These are phyloP conservation scores for Fraxinus baroniana DNA, from an alignment of 305 asterid species.

Conservation along the genomic window DNA sequence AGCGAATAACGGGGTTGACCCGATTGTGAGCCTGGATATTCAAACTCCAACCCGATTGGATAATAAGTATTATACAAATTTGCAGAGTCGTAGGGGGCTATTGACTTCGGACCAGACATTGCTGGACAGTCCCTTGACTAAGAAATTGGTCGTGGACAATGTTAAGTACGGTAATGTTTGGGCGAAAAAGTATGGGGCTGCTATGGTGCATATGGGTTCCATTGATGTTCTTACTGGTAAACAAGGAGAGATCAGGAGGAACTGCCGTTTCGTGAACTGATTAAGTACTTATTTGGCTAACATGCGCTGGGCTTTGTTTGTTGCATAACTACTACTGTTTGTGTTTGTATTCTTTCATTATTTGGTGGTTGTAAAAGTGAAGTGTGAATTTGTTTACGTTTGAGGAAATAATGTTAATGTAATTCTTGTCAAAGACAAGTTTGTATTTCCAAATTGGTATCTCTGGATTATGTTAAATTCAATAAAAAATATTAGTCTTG, in stretches of 20 bases:
- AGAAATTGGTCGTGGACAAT: constrained; percentile 32
- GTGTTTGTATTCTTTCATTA: too few species aligned
- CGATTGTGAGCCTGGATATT: constrained; percentile 33
- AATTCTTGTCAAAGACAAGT: too few species aligned
- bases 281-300: too few species aligned
- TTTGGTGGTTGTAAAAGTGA: too few species aligned
- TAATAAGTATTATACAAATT: constrained; percentile 39
- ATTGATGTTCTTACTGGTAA: constrained; percentile 52
- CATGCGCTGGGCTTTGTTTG: too few species aligned
- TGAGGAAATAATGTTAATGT: too few species aligned
- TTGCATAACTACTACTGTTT: too few species aligned
- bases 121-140: constrained; percentile 34
- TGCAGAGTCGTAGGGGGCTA: constrained; percentile 37
- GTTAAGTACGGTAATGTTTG: constrained; percentile 31
- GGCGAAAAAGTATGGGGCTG: constrained; percentile 51
- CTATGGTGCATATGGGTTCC: constrained; percentile 58
- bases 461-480: too few species aligned
- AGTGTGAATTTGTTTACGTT: too few species aligned
- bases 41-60: constrained; percentile 41
- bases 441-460: too few species aligned
- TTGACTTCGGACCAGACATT: constrained; percentile 47
- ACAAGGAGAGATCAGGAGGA: constrained; percentile 54
- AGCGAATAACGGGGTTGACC: constrained; percentile 24
- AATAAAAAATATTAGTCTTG: too few species aligned
- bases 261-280: constrained; percentile 44